These are phyloP conservation scores for Colletotrichum horii DNA, from an alignment of 2,329 filamentous ascomycete species.

Conservation along the genomic window DNA sequence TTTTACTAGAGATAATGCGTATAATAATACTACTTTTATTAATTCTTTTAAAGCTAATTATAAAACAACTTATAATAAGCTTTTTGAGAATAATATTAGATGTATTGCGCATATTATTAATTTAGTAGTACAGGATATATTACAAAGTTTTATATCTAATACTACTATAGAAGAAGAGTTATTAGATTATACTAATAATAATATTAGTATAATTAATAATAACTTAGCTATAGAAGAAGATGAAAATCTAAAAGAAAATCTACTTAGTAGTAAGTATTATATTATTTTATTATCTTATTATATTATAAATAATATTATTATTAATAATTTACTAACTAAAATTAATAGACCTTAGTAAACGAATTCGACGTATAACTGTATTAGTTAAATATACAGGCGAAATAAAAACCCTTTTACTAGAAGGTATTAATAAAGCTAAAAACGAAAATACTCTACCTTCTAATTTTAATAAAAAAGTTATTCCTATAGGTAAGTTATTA, in stretches of 20 bases:
- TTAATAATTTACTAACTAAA: background rate
- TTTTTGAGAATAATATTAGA: no score
- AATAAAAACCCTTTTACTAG: background rate
- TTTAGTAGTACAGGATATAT: no score
- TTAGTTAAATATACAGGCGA: background rate
- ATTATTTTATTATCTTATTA: no score
- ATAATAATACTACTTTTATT: background rate
- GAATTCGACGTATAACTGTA: background rate
- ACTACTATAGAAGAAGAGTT: no score
- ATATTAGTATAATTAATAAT: no score
- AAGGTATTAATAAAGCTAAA: background rate
- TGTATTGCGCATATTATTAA: no score
- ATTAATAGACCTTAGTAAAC: background rate
- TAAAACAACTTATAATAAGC: background rate
- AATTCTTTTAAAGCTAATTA: background rate
- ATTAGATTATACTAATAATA: no score
- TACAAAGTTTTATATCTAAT: no score
- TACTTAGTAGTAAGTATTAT: no score
- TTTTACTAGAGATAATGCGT: background rate
- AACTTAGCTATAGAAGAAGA: no score
- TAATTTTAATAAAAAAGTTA: background rate
- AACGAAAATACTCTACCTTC: background rate
- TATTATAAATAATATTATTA: background rate
- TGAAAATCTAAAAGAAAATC: no score
- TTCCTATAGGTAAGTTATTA: background rate